Evolutionary conservation across 345 rosid species (phyloP).

Genomic region (Rhodamnia argentea): DNA sequence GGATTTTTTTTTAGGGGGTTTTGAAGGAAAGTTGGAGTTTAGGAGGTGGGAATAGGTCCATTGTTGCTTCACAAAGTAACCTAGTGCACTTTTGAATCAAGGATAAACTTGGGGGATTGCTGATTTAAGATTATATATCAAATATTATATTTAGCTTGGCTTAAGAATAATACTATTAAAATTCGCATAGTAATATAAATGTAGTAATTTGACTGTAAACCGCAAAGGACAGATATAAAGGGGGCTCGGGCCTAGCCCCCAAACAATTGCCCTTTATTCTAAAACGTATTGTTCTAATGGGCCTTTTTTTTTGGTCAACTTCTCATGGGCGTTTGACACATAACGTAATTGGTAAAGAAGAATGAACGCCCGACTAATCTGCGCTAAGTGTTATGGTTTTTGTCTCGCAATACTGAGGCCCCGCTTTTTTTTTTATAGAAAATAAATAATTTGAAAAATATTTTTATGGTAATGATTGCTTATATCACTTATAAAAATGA

Average conservation of each 20-base stretch:
- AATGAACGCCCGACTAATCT: background rate
- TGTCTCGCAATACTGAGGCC: too few species aligned
- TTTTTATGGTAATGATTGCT: too few species aligned
- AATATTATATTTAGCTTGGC: background rate
- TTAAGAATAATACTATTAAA: background rate
- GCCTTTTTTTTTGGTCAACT: too few species aligned
- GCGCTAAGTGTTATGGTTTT: background rate
- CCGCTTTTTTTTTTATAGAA: too few species aligned
- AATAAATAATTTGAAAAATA: too few species aligned
- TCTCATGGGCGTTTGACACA: background rate
- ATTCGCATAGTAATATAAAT: background rate
- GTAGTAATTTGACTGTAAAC: background rate
- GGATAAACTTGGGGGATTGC: background rate
- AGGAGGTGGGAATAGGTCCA: background rate
- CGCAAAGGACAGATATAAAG: background rate
- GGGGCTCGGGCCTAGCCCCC: background rate
- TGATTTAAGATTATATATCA: background rate
- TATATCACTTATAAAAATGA: too few species aligned
- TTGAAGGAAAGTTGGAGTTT: background rate
- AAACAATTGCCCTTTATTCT: background rate
- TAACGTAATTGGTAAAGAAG: background rate
- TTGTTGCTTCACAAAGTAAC: background rate
- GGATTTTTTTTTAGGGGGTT: too few species aligned
- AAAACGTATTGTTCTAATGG: background rate
- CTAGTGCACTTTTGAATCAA: background rate